Evolutionary conservation across 2,329 filamentous ascomycete genomes (phyloP).

Genomic region (Exserohilum turcica): DNA sequence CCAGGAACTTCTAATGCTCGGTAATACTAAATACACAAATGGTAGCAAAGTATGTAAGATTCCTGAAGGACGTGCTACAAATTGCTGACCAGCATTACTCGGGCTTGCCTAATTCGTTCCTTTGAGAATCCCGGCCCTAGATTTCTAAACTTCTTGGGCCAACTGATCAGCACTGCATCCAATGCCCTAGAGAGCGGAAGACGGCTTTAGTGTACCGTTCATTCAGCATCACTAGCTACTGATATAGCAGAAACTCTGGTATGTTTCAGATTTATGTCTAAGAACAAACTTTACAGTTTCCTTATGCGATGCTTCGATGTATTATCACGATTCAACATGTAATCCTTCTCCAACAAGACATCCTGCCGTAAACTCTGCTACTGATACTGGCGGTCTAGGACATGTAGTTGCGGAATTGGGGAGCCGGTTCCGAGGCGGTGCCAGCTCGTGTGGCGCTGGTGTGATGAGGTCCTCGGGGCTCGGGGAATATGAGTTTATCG

Average conservation of each 20-base stretch:
- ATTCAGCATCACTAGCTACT: too few relatives aligned
- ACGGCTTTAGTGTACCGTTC: too few relatives aligned
- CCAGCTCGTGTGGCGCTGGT: neutral
- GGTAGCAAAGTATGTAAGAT: conserved; percentile 48
- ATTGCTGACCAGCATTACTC: too few relatives aligned
- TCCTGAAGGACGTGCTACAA: too few relatives aligned
- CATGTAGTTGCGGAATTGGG: neutral
- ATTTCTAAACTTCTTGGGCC: too few relatives aligned
- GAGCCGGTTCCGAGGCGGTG: neutral
- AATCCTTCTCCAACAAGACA: neutral
- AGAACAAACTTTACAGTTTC: too few relatives aligned
- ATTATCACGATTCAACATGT: neutral
- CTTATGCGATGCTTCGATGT: too few relatives aligned
- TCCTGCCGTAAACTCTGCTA: neutral
- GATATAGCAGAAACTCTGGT: too few relatives aligned
- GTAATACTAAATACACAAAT: conserved; percentile 53
- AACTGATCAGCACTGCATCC: neutral
- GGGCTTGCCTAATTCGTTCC: neutral
- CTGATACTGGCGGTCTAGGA: too few relatives aligned
- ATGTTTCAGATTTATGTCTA: too few relatives aligned
- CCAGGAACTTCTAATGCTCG: conserved; percentile 49
- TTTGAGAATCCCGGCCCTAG: too few relatives aligned
- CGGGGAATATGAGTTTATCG: neutral
- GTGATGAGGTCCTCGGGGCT: neutral
- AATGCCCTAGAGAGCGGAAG: too few relatives aligned